Evolutionary conservation across 768 basidiomycete species (phyloP).

Genomic region (Rickenella mellea): DNA sequence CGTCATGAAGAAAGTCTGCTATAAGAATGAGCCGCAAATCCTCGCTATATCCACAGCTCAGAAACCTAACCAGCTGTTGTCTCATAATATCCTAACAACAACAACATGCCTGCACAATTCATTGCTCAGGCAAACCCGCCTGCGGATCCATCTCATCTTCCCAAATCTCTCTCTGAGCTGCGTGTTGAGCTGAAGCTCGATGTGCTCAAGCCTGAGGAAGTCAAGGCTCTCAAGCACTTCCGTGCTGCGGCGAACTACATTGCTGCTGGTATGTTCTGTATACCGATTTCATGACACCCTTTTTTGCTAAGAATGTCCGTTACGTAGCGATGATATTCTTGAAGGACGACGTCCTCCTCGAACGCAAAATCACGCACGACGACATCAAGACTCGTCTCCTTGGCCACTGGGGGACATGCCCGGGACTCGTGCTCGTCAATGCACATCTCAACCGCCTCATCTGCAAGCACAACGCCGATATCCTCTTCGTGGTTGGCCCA

Average conservation of each 20-base stretch:
- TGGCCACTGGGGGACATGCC: slow-evolving; percentile 82
- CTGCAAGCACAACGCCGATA: slow-evolving; percentile 47
- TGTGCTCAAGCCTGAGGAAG: slow-evolving; percentile 40
- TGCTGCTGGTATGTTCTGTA: slow-evolving; percentile 43
- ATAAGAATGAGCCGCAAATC: too few relatives aligned
- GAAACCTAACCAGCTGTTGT: background rate
- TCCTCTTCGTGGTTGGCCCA: slow-evolving; percentile 75
- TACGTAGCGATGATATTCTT: slow-evolving; percentile 76
- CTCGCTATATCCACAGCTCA: too few relatives aligned
- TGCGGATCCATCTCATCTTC: slow-evolving; percentile 58
- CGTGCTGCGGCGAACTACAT: slow-evolving; percentile 61
- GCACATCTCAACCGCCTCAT: slow-evolving; percentile 61
- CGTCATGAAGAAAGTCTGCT: too few relatives aligned
- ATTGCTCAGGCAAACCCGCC: slow-evolving; percentile 58
- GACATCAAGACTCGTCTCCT: slow-evolving; percentile 77
- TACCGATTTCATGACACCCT: background rate
- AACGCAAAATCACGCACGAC: slow-evolving; percentile 45
- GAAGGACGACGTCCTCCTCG: slow-evolving; percentile 59
- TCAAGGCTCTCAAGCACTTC: slow-evolving; percentile 42
- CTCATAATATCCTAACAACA: slow-evolving; percentile 3
- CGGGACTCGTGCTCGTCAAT: slow-evolving; percentile 61
- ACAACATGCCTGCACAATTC: slow-evolving; percentile 47
- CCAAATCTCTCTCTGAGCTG: slow-evolving; percentile 43
- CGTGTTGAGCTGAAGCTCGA: slow-evolving; percentile 38
- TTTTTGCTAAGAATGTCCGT: slow-evolving; percentile 1